phyloP scores from a whole-genome alignment of 2,329 filamentous ascomycete genomes.

The Colletotrichum tofieldiae region DNA sequence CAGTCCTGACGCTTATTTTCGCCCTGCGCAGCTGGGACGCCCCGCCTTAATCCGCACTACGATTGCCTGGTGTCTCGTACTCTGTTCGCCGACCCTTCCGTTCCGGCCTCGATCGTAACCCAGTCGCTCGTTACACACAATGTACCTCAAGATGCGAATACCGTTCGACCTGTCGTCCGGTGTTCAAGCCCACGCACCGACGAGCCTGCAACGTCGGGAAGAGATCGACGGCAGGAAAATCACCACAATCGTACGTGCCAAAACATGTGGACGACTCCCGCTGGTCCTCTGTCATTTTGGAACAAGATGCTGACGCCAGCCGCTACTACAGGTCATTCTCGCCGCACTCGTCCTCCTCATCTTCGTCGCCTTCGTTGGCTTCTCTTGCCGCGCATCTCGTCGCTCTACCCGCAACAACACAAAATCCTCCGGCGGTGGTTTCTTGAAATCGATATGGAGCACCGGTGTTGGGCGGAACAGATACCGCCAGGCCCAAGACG shows the following conservation, averaged over 20 bases:
- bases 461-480: slow-evolving; percentile 21
- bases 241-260: slow-evolving; percentile 39
- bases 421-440: slow-evolving; percentile 15
- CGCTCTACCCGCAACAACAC: slow-evolving; percentile 53
- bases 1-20: slow-evolving; percentile 34
- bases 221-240: slow-evolving; percentile 33
- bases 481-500: slow-evolving; percentile 52
- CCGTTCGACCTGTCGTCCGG: slow-evolving; percentile 4
- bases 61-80: slow-evolving; percentile 9
- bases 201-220: slow-evolving; percentile 19
- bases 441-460: slow-evolving; percentile 35
- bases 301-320: slow-evolving; percentile 21
- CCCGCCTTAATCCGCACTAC: slow-evolving; percentile 33
- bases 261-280: neutral
- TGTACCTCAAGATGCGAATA: slow-evolving; percentile 40
- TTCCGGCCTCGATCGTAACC: slow-evolving; percentile 6
- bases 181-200: neutral
- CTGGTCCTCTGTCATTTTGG: neutral
- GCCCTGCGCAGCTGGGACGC: slow-evolving; percentile 40
- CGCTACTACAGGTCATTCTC: slow-evolving; percentile 46
- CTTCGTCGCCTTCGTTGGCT: slow-evolving; percentile 44
- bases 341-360: slow-evolving; percentile 47
- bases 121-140: slow-evolving; percentile 39
- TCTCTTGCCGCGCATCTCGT: slow-evolving; percentile 47
- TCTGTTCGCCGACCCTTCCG: slow-evolving; percentile 30